These are phyloP conservation scores for Mycena pura DNA, from an alignment of 768 basidiomycete species.

Conservation along the genomic window DNA sequence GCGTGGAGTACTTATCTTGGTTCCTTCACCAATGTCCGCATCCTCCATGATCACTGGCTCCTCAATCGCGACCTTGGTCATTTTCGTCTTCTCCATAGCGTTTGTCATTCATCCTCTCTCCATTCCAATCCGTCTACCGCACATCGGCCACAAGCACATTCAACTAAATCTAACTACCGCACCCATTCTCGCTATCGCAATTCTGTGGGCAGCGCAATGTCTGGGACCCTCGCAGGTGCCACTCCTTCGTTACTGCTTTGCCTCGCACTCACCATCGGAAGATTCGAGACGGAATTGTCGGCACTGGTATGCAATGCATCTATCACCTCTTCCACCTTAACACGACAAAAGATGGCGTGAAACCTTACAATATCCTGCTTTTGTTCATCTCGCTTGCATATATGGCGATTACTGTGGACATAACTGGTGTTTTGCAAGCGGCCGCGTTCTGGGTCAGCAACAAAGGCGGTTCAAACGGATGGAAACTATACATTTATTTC, in stretches of 20 bases:
- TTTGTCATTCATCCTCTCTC: slow-evolving; percentile 57
- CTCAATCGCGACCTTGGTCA: slow-evolving; percentile 55
- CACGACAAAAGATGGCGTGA: slow-evolving; percentile 61
- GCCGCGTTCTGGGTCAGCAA: slow-evolving; percentile 91
- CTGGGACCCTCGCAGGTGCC: slow-evolving; percentile 43
- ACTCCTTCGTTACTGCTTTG: not conserved
- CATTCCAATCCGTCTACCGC: slow-evolving; percentile 44
- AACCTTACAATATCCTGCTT: slow-evolving; percentile 93
- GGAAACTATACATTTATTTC: slow-evolving; percentile 77
- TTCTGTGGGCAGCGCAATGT: slow-evolving; percentile 64
- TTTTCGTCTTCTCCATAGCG: slow-evolving; percentile 60
- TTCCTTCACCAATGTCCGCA: not conserved
- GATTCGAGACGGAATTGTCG: slow-evolving; percentile 82
- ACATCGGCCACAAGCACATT: slow-evolving; percentile 40
- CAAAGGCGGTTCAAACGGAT: slow-evolving; percentile 75
- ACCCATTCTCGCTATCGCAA: slow-evolving; percentile 57
- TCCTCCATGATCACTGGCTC: slow-evolving; percentile 49
- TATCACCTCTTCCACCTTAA: not conserved
- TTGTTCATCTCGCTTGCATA: slow-evolving; percentile 93
- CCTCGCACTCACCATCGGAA: slow-evolving; percentile 17
- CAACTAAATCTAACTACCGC: slow-evolving; percentile 59
- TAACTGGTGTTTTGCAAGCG: slow-evolving; percentile 85
- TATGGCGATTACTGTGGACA: slow-evolving; percentile 90
- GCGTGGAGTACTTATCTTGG: not conserved
- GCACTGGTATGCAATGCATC: slow-evolving; percentile 38